Percentiles rank a stretch among this genome's conserved stretches.
Evolutionary conservation across 352 stramenopile genomes (phyloP).

Genomic region (Bremia lactucae): DNA sequence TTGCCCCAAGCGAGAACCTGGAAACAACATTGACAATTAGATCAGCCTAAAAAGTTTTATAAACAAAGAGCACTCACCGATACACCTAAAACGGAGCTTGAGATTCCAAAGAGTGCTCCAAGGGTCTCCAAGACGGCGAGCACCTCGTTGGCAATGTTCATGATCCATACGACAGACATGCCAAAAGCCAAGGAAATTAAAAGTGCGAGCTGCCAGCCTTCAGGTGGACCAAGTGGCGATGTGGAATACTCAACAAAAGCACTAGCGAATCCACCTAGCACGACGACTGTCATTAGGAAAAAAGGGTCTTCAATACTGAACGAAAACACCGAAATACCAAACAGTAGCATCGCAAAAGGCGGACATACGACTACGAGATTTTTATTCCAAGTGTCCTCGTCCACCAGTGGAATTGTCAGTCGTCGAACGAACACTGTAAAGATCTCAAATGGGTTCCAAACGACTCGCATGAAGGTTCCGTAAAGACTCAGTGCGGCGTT

Average conservation of each 20-base stretch:
- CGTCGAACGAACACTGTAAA: conserved; percentile 53
- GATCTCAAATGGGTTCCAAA: conserved; percentile 69
- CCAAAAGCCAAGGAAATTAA: conserved; percentile 67
- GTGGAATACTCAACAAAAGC: conserved; percentile 36
- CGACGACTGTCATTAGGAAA: conserved; percentile 35
- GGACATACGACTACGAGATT: conserved; percentile 55
- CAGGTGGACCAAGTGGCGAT: conserved; percentile 31
- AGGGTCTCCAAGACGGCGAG: conserved; percentile 65
- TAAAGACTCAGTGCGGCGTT: conserved; percentile 16
- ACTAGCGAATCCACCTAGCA: conserved; percentile 34
- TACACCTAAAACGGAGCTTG: conserved; percentile 61
- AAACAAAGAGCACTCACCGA: conserved; percentile 33
- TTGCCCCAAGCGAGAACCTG: conserved; percentile 75
- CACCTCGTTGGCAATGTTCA: conserved; percentile 76
- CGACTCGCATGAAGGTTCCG: conserved; percentile 25
- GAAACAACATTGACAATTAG: conserved; percentile 8
- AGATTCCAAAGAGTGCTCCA: conserved; percentile 62
- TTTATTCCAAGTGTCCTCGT: conserved; percentile 78
- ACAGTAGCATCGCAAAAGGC: conserved; percentile 44
- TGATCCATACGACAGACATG: conserved; percentile 84
- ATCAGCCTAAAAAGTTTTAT: not conserved
- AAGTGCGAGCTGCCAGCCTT: conserved; percentile 34
- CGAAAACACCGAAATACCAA: conserved; percentile 42
- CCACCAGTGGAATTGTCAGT: conserved; percentile 65
- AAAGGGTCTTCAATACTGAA: conserved; percentile 33